Percentiles rank a stretch among this genome's conserved stretches.
Evolutionary conservation across 352 stramenopile genomes (phyloP).

Genomic region (Pythium oligandrum): DNA sequence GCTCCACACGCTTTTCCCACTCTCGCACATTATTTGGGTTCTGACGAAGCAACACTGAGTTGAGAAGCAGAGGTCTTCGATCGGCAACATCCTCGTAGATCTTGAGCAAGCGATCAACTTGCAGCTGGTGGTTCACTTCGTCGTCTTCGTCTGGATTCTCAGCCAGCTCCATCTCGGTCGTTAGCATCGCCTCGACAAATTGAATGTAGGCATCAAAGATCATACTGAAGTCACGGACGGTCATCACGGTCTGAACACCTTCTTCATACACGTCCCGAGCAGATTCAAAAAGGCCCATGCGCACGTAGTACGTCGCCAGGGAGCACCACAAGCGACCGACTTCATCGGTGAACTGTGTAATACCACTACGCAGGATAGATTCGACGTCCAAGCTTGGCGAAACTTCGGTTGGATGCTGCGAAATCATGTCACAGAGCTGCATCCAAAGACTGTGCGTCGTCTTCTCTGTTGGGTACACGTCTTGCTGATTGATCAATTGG

Average conservation of each 20-base stretch:
- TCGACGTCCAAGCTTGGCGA: slow-evolving; percentile 91
- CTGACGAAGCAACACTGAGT: slow-evolving; percentile 95
- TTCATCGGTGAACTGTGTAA: slow-evolving; percentile 94
- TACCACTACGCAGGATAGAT: slow-evolving; percentile 91
- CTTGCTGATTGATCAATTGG: slow-evolving; percentile 22
- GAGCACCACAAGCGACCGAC: slow-evolving; percentile 97
- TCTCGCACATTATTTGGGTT: slow-evolving; percentile 98
- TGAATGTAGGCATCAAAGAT: slow-evolving; percentile 98
- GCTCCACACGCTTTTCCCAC: slow-evolving; percentile 95
- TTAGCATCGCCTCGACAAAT: slow-evolving; percentile 97
- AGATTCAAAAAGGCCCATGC: slow-evolving; percentile 94
- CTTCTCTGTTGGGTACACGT: slow-evolving; percentile 30
- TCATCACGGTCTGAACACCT: slow-evolving; percentile 66
- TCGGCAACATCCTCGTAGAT: slow-evolving; percentile 93
- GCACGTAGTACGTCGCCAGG: slow-evolving; percentile 97
- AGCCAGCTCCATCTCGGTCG: slow-evolving; percentile 92
- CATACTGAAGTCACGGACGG: slow-evolving; percentile 96
- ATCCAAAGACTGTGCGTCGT: slow-evolving; percentile 96
- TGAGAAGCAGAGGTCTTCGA: slow-evolving; percentile 91
- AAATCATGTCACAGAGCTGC: slow-evolving; percentile 95
- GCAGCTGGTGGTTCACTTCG: slow-evolving; percentile 48
- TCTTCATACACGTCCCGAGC: slow-evolving; percentile 96
- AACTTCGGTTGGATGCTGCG: slow-evolving; percentile 91
- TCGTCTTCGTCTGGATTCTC: slow-evolving; percentile 44
- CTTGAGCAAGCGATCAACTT: slow-evolving; percentile 78